Conservation (phyloP, 2,329 filamentous ascomycete genomes). For the Amylocarpus encephaloides region DNA sequence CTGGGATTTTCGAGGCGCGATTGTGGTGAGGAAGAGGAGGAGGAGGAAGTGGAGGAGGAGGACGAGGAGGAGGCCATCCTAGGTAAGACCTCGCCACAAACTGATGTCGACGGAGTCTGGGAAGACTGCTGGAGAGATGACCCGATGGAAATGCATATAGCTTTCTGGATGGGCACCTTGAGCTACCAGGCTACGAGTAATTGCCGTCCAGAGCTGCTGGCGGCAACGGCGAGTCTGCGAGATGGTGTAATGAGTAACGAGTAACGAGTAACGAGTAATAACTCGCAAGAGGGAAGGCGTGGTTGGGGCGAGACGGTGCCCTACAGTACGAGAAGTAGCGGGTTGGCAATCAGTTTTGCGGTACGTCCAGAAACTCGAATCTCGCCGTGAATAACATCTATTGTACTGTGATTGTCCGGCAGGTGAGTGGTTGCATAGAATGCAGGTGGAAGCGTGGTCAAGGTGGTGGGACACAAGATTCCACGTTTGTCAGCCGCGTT, state of each 20-base stretch:
- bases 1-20: background rate
- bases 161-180: background rate
- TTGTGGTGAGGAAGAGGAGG: slow-evolving; percentile 3
- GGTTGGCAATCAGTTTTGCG: too few species aligned
- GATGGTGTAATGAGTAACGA: background rate
- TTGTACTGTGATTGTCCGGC: background rate
- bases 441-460: background rate
- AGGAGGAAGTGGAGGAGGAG: background rate
- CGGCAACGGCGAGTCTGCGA: too few species aligned
- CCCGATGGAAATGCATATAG: slow-evolving; percentile 10
- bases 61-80: slow-evolving; percentile 5
- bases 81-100: slow-evolving; percentile 12
- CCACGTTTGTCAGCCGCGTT: background rate
- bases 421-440: background rate
- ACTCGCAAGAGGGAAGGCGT: too few species aligned
- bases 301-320: too few species aligned
- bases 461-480: background rate
- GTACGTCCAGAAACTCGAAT: too few species aligned
- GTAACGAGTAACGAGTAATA: too few species aligned
- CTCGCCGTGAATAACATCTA: too few species aligned
- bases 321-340: too few species aligned
- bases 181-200: background rate
- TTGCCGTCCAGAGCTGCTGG: background rate
- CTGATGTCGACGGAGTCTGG: slow-evolving; percentile 9
- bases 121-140: slow-evolving; percentile 7